Base-by-base conservation (phyloP, 176 grass and related monocot genomes). In the Aegilops umbellulata region DNA sequence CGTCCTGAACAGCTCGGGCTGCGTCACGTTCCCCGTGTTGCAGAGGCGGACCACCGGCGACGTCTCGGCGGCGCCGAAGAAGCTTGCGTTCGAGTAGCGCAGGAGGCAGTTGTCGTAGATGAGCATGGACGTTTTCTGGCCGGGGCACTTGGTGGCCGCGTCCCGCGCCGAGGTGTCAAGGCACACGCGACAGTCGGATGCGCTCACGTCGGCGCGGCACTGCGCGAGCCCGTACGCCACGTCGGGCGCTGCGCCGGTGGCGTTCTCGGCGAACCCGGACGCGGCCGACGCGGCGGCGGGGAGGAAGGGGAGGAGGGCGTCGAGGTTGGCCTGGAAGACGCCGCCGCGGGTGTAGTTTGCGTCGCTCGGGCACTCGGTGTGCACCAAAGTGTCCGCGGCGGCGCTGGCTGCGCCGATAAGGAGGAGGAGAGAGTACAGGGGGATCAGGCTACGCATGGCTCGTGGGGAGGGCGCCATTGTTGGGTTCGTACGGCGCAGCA, bases 271-370 rank as follows among this genome's bases (percentile, higher is more conserved):
- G 71, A 90, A 90, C 5, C 83, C 90, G 2, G 89, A 35, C 3
- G 83, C 17, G 11, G 60, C 32, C 32, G 49, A 77, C 1, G 82
- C 66, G 19, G 66, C 17, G 11, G 42, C 55, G 22, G 80, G 58
- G 61, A 93, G 89, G 53, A 70, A 88, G 26, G 82, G 68, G 60
- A 88, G 91, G 23, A 89, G 65, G 4, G 15, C 10, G 10, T 88
- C 46, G 10, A 96, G 89, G 72, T 91, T 96, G 60, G 87, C 22
- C 38, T 83, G 29, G 87, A 93, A 96, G 30, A 69, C 76, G 76
- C 88, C 65, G 53, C 70, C 72, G n/a, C 35, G 34, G 4, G 84
- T 89, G 81, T 91, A 95, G 86, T 89, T 91, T 5, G 24, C 35
- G 77, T 82, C 2, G 16, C 2, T 53, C 22, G 72, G 76, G 62